Evolutionary conservation across 1,284 basidiomycete species (phyloP).

Genomic region (Meripilus lineatus): DNA sequence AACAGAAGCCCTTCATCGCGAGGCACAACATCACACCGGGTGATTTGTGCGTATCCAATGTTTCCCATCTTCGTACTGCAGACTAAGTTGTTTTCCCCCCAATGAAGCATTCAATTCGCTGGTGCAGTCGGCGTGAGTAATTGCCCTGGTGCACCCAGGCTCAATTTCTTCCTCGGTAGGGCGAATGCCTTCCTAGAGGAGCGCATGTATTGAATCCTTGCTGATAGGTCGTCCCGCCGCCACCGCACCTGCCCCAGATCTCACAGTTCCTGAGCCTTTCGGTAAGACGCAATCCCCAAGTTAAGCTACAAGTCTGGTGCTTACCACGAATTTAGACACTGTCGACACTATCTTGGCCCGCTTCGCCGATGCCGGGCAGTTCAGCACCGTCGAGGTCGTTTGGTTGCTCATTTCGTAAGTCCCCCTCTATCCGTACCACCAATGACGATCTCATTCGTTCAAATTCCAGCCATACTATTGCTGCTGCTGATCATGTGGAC

Average conservation of each 20-base stretch:
- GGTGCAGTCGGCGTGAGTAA: constrained; percentile 26
- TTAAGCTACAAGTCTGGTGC: not conserved
- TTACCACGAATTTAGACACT: constrained; percentile 14
- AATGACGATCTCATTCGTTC: not conserved
- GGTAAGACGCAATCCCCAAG: constrained; percentile 6
- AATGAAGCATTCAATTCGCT: constrained; percentile 28
- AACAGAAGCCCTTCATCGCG: constrained; percentile 21
- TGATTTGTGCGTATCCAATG: constrained; percentile 20
- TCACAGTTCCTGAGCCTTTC: constrained; percentile 25
- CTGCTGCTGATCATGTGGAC: constrained; percentile 23
- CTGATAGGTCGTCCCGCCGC: constrained; percentile 10
- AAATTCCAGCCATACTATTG: constrained; percentile 19
- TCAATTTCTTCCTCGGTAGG: constrained; percentile 23
- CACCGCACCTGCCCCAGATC: constrained; percentile 20
- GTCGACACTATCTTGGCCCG: constrained; percentile 26
- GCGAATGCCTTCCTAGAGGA: not conserved
- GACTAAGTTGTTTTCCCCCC: not conserved
- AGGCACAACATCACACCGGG: constrained; percentile 24
- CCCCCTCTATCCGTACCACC: not conserved
- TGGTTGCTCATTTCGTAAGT: constrained; percentile 23
- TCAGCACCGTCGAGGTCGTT: constrained; percentile 24
- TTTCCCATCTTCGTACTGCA: not conserved
- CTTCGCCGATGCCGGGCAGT: constrained; percentile 19
- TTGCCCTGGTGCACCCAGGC: constrained; percentile 25
- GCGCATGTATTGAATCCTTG: not conserved